Percentiles rank a stretch among this genome's conserved stretches.
Evolutionary conservation across 805 yeast species (phyloP).

Genomic region (Kluyveromyces aestuarii): DNA sequence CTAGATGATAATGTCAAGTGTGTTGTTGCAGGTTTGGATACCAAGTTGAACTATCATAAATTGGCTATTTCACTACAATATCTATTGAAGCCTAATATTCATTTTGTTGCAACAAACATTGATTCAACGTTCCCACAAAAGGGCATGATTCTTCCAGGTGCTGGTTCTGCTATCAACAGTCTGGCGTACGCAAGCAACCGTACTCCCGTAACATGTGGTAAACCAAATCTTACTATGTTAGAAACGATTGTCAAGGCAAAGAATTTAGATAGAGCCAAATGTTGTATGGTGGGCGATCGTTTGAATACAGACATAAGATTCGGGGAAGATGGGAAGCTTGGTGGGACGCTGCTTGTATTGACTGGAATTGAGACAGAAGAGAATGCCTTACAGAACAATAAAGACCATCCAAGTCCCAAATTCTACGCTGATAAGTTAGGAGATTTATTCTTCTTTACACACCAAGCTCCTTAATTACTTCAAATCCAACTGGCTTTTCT

Average conservation of each 20-base stretch:
- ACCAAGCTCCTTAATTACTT: slow-evolving; percentile 1
- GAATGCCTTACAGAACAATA: slow-evolving; percentile 34
- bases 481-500: no score
- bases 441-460: slow-evolving; percentile 51
- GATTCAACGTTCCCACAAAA: slow-evolving; percentile 92
- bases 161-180: slow-evolving; percentile 82
- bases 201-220: slow-evolving; percentile 84
- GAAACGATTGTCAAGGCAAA: slow-evolving; percentile 69
- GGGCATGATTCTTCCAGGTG: slow-evolving; percentile 85
- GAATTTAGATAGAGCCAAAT: slow-evolving; percentile 44
- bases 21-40: slow-evolving; percentile 83
- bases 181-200: slow-evolving; percentile 71
- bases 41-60: slow-evolving; percentile 70
- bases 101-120: slow-evolving; percentile 86
- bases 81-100: slow-evolving; percentile 47
- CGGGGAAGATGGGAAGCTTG: slow-evolving; percentile 77
- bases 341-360: slow-evolving; percentile 74
- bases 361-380: slow-evolving; percentile 85
- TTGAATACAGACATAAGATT: slow-evolving; percentile 91
- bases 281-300: slow-evolving; percentile 93
- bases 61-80: slow-evolving; percentile 77
- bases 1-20: slow-evolving; percentile 73
- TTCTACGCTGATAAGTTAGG: slow-evolving; percentile 66
- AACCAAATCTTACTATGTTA: slow-evolving; percentile 86
- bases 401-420: slow-evolving; percentile 43